Evolutionary conservation across 306 rosid genomes (phyloP), one percentile per base, ranked within the genome.

Genomic region (Lathyrus aphaca): DNA sequence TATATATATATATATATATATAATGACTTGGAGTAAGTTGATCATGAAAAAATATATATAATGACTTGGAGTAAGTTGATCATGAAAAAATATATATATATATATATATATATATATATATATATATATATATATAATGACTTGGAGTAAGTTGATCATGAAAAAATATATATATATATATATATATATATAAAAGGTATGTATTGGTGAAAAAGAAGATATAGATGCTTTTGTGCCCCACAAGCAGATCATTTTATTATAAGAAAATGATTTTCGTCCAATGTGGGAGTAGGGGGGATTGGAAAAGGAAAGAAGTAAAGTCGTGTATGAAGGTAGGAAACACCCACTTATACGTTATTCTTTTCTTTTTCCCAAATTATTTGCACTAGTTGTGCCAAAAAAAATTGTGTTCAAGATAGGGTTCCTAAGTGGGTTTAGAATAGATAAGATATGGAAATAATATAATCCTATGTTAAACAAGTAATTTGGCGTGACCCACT

Each of bases 211-310:
- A 50, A 66, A 72, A 64, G 73, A 48, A 58, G 77, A 53, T 15
- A 67, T 13, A 78, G 80, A 78, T 71, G 73, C 74, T 32, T 21
- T 6, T 49, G 38, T 54, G 79, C 35, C 83, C 83, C 86, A 79
- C 81, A 46, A 39, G 46, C 7, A 51, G 1, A 50, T 46, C 39
- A 59, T 75, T 82, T 70, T 65, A 35, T 64, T 70, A 57, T 8
- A 73, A 71, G 66, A 64, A 3, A 62, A 10, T 32, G 69, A 3
- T 59, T 81, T 76, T 71, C 43, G 72, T 69, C 69, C 43, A 59
- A 66, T 82, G 54, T 29, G 66, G 19, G 38, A 51, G 25, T 49
- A 37, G 76, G 30, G 57, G 58, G 43, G 71, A 67, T 66, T 53
- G 55, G 76, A 72, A 81, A 81, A 66, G 12, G 58, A 67, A 18